These are phyloP conservation scores for Arctostaphylos glauca DNA, from an alignment of 148 eudicot genomes.

Conservation along the genomic window DNA sequence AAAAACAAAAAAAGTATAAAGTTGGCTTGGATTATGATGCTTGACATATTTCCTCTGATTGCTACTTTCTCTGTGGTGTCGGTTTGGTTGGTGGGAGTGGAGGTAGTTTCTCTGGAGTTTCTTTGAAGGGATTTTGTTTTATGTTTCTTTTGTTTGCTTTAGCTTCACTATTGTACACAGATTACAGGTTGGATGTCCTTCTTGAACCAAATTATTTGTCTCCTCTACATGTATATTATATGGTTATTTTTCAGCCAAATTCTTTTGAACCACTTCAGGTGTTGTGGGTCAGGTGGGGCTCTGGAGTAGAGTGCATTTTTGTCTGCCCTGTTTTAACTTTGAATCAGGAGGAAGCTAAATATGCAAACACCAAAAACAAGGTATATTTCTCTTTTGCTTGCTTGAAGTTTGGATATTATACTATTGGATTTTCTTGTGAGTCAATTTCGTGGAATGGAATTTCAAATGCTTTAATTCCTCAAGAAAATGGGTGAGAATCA, in stretches of 20 bases:
- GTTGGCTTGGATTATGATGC: conserved; percentile 25
- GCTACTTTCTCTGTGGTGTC: conserved; percentile 29
- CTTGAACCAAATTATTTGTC: conserved; percentile 23
- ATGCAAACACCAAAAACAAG: conserved; percentile 85
- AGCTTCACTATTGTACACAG: conserved; percentile 22
- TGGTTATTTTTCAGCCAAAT: conserved; percentile 25
- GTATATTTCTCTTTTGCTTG: conserved; percentile 27
- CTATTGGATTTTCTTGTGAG: neutral
- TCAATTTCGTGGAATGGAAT: neutral
- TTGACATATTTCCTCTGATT: conserved; percentile 22
- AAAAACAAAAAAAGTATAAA: conserved; percentile 31
- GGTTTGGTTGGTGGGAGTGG: conserved; percentile 78
- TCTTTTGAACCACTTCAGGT: conserved; percentile 26
- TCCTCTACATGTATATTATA: conserved; percentile 23
- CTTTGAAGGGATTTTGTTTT: conserved; percentile 64
- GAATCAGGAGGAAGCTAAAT: conserved; percentile 30
- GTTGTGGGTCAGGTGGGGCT: conserved; percentile 45
- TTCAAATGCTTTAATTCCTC: neutral
- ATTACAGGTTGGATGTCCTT: conserved; percentile 24
- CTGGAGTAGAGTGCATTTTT: conserved; percentile 20
- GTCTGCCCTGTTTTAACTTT: conserved; percentile 8
- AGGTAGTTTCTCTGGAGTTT: conserved; percentile 63
- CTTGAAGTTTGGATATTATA: neutral
- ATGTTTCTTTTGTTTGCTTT: conserved; percentile 31
- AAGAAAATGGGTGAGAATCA: conserved; percentile 7